Base-by-base conservation (phyloP, 805 yeast species). In the Cyberlindnera veronae region DNA sequence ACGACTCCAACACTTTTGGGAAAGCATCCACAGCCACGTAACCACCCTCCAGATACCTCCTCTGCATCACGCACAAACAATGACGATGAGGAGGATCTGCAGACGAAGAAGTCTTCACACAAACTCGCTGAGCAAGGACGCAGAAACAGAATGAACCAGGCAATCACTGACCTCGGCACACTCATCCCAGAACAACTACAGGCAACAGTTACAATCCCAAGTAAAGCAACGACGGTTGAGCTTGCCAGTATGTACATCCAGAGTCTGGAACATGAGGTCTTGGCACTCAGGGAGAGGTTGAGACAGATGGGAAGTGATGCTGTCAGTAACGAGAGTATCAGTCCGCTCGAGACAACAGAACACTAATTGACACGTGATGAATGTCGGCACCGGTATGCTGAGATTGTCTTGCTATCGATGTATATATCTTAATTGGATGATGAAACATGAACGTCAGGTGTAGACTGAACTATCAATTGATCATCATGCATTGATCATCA, bases 121-220 rank as follows among this genome's bases (percentile, higher is more conserved):
- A 90, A 91, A 59, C 72, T 87, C 13, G 98, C 99, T 1, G 99
- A 91, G 63, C 97, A 93, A 62, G 98, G 96, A 13, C 73, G 99
- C 38, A 75, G 99, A 52, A 90, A 91, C 60, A 71, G 99, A 47
- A 84, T 91, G 81, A 93, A 93, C 60, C 66, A 70, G 41, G 98
- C 97, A 0, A 79, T 91, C 22, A 78, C 77, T 32, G 95, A 86
- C 31, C 67, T 91, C 43, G 81, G 82, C 8, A 53, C 68, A 9
- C 63, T 88, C 46, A 72, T 91, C 17, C 95, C 95, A 0, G 76
- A 79, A 6, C 60, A 61, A 18, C 66, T 78, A 52, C 64, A 64
- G 29, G 77, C 72, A 41, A 71, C 76, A 12, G 74, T 77, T 12
- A 50, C 68, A 3, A 81, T 85, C 24, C 95, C 95, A 1, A 82